These are phyloP conservation scores for Tylopilus sp. DNA, from an alignment of 768 basidiomycete genomes.

Conservation along the genomic window DNA sequence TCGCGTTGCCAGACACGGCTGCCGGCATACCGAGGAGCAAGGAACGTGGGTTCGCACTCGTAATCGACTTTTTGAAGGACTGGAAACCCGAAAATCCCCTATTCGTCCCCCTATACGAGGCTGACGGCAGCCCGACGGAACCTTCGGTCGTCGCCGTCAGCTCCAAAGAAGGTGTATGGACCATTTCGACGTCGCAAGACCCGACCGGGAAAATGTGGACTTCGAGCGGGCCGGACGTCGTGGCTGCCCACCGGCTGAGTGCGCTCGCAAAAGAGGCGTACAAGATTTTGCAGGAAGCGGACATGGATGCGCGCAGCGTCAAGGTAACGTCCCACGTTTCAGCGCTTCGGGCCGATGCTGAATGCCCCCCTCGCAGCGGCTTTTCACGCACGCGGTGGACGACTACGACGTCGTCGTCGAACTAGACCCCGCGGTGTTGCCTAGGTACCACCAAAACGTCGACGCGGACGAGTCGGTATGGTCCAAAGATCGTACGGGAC, in stretches of 20 bases:
- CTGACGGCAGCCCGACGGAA: constrained; percentile 5
- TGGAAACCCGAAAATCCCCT: constrained; percentile 84
- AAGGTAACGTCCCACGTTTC: constrained; percentile 42
- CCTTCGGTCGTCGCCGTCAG: constrained; percentile 27
- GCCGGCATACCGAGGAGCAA: constrained; percentile 66
- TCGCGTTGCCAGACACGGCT: constrained; percentile 33
- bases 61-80: constrained; percentile 67
- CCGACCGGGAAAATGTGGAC: constrained; percentile 77
- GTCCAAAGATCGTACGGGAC: constrained; percentile 30
- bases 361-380: constrained; percentile 43
- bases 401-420: constrained; percentile 87
- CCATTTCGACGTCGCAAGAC: constrained; percentile 76
- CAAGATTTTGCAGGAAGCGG: constrained; percentile 51
- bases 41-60: constrained; percentile 73
- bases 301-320: constrained; percentile 50
- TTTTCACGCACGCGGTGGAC: constrained; percentile 79
- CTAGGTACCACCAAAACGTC: constrained; percentile 75
- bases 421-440: constrained; percentile 58
- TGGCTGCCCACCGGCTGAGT: constrained; percentile 71
- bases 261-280: constrained; percentile 76
- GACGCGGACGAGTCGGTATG: constrained; percentile 47
- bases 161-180: constrained; percentile 60
- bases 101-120: constrained; percentile 67
- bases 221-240: constrained; percentile 53
- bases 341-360: not conserved